These are phyloP conservation scores for Epichloe gansuensis DNA, from an alignment of 2,329 filamentous ascomycete genomes.

Conservation along the genomic window DNA sequence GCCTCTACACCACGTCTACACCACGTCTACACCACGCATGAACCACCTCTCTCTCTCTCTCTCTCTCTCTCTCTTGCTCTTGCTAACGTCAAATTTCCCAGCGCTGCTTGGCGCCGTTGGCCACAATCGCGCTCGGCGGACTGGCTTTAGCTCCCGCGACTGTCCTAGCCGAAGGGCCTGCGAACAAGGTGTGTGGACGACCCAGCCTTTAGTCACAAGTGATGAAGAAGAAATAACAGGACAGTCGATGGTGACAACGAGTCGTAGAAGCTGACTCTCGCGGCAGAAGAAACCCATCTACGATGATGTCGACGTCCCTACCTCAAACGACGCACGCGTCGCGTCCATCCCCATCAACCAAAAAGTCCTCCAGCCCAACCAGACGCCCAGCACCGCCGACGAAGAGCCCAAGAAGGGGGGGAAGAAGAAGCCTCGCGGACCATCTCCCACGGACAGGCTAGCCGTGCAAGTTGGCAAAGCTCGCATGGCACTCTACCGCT, in stretches of 20 bases:
- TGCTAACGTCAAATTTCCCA: slow-evolving; percentile 21
- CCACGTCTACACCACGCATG: slow-evolving; percentile 3
- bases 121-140: slow-evolving; percentile 36
- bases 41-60: slow-evolving; percentile 4
- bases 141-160: slow-evolving; percentile 34
- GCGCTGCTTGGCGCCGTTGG: slow-evolving; percentile 41
- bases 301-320: slow-evolving; percentile 48
- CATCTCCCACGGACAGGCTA: slow-evolving; percentile 81
- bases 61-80: slow-evolving; percentile 8
- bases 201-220: background rate
- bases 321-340: slow-evolving; percentile 13
- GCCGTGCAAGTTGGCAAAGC: slow-evolving; percentile 68
- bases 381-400: slow-evolving; percentile 15
- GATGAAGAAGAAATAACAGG: background rate
- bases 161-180: slow-evolving; percentile 39
- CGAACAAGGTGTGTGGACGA: slow-evolving; percentile 17
- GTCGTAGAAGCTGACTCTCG: background rate
- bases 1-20: background rate
- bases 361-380: slow-evolving; percentile 11
- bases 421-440: slow-evolving; percentile 25
- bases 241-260: background rate
- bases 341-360: slow-evolving; percentile 14
- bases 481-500: slow-evolving; percentile 67
- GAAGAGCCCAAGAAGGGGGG: slow-evolving; percentile 18
- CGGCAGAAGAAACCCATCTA: slow-evolving; percentile 60